Percentiles rank a stretch among this genome's conserved stretches.
These are phyloP conservation scores for Neopestalotiopsis rosae DNA, from an alignment of 2,329 filamentous ascomycete genomes.

Conservation along the genomic window DNA sequence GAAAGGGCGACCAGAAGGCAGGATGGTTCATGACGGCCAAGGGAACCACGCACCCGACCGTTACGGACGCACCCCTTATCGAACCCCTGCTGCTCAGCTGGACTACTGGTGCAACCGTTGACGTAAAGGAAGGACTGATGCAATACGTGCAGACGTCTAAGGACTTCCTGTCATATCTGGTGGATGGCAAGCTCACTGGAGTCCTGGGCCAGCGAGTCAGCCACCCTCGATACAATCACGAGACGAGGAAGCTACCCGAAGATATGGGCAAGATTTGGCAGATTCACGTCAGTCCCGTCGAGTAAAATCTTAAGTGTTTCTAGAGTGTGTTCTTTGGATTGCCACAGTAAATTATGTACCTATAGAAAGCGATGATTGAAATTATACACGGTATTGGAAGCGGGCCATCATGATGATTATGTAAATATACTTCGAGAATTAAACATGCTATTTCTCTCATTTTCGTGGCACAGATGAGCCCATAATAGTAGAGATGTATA, in stretches of 20 bases:
- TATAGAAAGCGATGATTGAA: neutral
- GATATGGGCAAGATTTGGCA: constrained; percentile 46
- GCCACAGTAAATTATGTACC: neutral
- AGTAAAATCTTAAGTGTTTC: neutral
- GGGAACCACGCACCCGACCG: constrained; percentile 64
- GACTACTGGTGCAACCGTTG: constrained; percentile 65
- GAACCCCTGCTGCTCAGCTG: constrained; percentile 65
- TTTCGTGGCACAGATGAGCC: too few relatives aligned
- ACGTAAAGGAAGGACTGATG: constrained; percentile 58
- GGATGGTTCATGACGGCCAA: constrained; percentile 61
- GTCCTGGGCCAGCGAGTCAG: constrained; percentile 55
- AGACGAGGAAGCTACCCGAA: constrained; percentile 36
- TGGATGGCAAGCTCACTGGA: constrained; percentile 46
- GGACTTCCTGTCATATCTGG: constrained; percentile 60
- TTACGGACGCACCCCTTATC: constrained; percentile 70
- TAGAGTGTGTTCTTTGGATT: neutral
- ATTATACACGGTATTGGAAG: neutral
- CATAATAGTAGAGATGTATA: neutral
- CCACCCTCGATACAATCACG: constrained; percentile 46
- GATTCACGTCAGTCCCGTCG: constrained; percentile 32
- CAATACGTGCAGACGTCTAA: constrained; percentile 66
- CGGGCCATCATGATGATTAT: neutral
- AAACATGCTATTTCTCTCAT: neutral
- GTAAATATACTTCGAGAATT: neutral
- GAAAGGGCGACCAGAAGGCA: constrained; percentile 36